Percentiles rank a stretch among this genome's conserved stretches.
phyloP scores from a whole-genome alignment of 148 eudicot genomes.

The Amaranthus cruentus region DNA sequence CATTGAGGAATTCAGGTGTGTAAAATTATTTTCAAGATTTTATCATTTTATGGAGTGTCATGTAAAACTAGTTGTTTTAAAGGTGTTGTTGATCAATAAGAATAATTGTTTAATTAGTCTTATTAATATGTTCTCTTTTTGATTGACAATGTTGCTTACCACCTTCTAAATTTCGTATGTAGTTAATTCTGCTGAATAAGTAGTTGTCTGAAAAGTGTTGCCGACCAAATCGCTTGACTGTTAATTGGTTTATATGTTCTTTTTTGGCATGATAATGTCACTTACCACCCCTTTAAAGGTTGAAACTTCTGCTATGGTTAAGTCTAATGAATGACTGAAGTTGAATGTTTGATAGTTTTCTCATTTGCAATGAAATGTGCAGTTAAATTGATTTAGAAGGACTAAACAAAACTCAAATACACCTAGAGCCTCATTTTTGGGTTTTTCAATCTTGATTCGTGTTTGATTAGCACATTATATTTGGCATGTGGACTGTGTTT shows the following conservation, averaged over 20 bases:
- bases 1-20: slow-evolving; percentile 82
- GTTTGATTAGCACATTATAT: neutral
- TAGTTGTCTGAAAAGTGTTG: neutral
- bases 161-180: neutral
- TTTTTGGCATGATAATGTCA: neutral
- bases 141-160: no score
- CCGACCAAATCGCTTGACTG: neutral
- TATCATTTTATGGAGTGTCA: no score
- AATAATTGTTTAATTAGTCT: no score
- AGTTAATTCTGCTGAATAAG: neutral
- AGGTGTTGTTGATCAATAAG: no score
- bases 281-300: neutral
- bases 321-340: no score
- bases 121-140: no score
- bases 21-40: neutral
- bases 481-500: neutral
- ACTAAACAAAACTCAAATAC: no score
- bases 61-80: no score
- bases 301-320: neutral
- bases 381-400: neutral
- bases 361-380: neutral
- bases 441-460: neutral
- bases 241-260: neutral
- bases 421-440: neutral
- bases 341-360: neutral